Base-by-base conservation (phyloP, 1,284 basidiomycete species). In the Sporisorium reilianum region DNA sequence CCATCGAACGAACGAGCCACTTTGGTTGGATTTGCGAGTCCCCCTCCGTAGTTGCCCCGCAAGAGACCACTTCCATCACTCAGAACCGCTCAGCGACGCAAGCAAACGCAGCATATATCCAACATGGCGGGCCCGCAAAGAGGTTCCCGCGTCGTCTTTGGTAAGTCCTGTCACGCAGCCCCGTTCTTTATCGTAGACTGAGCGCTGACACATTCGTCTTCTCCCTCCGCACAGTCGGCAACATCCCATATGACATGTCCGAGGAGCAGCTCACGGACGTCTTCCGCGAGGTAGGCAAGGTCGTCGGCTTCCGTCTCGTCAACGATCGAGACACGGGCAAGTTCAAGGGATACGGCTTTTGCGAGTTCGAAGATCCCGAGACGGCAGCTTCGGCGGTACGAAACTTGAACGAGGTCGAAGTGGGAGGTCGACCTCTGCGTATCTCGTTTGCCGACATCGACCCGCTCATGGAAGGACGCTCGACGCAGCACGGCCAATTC, bases 281-380 rank as follows among this genome's bases (percentile, higher is more conserved):
- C 46, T 84, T 84, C 48, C 60, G 69, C 11, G 81, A 84, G 55
- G 83, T 84, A 14, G 83, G 83, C 16, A 78, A 75, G 45, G 83
- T 84, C 23, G 81, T 80, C 26, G 82, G 78, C 2, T 82, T 84
- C 64, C 72, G 79, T 44, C 69, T 83, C 32, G 95, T 98, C 55
- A 97, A 95, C 86, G 96, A 99, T 87, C 89, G 93, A 78, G 93
- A 94, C 64, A 97, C 95, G 20, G 95, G 95, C 61, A 94, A 96
- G 85, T 93, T 95, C 52, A 94, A 93, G 86, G 96, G 97, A 16
- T 99, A 97, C 84, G 96, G 95, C 14, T 97, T 97, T 85, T 95
- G 95, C 87, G 94, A 97, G 89, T 97, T 94, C 85, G 91, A 92
- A 80, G 96, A 99, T 85, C 92, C 95, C 83, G 94, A 97, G 85